Base-by-base conservation (phyloP, 441 rosid genomes). In the Gossypium laxum region DNA sequence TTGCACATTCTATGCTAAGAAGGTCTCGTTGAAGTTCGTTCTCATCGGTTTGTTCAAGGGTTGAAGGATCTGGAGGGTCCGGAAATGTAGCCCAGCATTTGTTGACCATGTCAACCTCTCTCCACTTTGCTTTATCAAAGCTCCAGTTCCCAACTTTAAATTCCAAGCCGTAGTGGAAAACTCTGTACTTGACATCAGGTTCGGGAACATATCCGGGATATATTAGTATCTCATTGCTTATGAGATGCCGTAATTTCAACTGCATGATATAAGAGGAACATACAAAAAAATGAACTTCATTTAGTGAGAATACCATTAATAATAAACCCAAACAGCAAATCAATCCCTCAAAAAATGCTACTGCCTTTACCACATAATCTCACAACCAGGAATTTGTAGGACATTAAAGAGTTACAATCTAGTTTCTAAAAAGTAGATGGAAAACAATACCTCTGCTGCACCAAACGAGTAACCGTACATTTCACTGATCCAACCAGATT, bases 401-500 rank as follows among this genome's bases (percentile, higher is more conserved):
- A 65, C 22, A 69, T 50, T 60, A 56, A 34, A 57, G 32, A 24
- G 38, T 24, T 11, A 56, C 15, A 22, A 56, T 56, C 61, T 56
- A 56, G 41, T n/a, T 26, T 28, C 10, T n/a, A 58, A 58, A 26
- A 14, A n/a, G 64, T 59, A 15, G 69, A 0, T 1, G 21, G 67
- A 52, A 66, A 15, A 45, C 41, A 15, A 60, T 85, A 90, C 98
- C 99, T 94, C 98, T 57, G 99, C 99, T 38, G 99, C 99, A 12
- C 94, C 99, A 56, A 94, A 94, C 30, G 99, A 90, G 81, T 94
- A 94, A 61, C 99, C 99, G 67, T 94, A 94, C 99, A 94, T 94
- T 79, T 94, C 99, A 71, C 98, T 92, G 72, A 94, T 94, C 99
- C 99, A 94, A 62, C 99, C 99, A 56, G 98, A 89, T 69, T 82